These are phyloP conservation scores for Mycena floridula DNA, from an alignment of 768 basidiomycete genomes.

Conservation along the genomic window DNA sequence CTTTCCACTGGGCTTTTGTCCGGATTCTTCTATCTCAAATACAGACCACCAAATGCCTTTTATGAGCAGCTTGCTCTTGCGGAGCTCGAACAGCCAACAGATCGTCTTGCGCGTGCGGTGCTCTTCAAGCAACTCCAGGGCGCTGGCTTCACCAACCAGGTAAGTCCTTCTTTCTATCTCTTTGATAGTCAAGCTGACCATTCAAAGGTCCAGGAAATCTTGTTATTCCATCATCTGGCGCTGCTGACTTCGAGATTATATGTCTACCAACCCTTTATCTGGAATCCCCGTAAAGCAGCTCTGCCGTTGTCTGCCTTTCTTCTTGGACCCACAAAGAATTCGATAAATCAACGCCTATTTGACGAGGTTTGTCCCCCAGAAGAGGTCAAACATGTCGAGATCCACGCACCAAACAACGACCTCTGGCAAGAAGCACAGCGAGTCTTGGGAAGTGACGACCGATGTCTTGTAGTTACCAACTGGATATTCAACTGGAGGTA, in stretches of 20 bases:
- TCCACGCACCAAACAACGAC: conserved; percentile 17
- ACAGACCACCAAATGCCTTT: conserved; percentile 31
- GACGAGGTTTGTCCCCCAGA: conserved; percentile 33
- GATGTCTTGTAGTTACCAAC: conserved; percentile 38
- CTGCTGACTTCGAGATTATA: conserved; percentile 31
- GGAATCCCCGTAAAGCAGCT: conserved; percentile 33
- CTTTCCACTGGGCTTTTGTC: background rate
- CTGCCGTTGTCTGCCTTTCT: conserved; percentile 41
- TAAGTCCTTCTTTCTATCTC: too few species aligned
- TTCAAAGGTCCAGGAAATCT: conserved; percentile 41
- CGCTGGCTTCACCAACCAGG: conserved; percentile 46
- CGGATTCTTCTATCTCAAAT: conserved; percentile 22
- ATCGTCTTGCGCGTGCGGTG: conserved; percentile 31
- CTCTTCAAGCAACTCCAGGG: conserved; percentile 39
- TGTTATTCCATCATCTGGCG: conserved; percentile 40
- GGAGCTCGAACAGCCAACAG: conserved; percentile 24
- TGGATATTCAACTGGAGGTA: conserved; percentile 39
- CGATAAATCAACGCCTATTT: conserved; percentile 29
- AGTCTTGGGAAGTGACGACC: conserved; percentile 25
- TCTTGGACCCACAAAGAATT: conserved; percentile 29
- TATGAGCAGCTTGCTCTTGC: conserved; percentile 24
- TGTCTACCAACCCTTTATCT: conserved; percentile 39
- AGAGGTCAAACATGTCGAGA: conserved; percentile 27
- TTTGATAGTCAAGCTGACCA: too few species aligned
- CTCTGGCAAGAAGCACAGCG: conserved; percentile 33